These are phyloP conservation scores for Solanum sparsipilum DNA, from an alignment of 257 asterid genomes.

Conservation along the genomic window DNA sequence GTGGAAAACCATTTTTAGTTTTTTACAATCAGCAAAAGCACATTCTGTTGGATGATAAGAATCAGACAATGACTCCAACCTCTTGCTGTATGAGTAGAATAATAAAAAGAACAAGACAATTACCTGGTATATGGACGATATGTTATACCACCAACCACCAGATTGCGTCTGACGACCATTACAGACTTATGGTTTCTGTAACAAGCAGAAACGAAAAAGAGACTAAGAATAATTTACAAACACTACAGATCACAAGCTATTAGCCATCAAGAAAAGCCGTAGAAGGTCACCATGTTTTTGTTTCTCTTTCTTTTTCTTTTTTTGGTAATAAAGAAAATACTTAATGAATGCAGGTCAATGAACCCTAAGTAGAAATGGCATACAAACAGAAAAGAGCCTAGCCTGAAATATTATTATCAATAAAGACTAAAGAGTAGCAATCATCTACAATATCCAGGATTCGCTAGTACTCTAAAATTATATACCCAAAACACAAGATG, in stretches of 20 bases:
- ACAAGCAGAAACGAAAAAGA: slow-evolving; percentile 10
- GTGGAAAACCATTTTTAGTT: neutral
- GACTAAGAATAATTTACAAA: neutral
- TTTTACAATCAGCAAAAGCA: neutral
- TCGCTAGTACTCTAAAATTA: neutral
- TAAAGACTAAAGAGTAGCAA: neutral
- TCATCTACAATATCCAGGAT: neutral
- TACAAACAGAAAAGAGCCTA: neutral
- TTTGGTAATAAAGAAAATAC: neutral
- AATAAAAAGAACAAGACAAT: slow-evolving; percentile 2
- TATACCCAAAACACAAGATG: neutral
- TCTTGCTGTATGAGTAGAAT: neutral
- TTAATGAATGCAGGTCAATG: neutral
- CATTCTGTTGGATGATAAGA: neutral
- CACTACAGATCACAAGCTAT: neutral
- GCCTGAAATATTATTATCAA: neutral
- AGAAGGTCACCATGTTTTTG: neutral
- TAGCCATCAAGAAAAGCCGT: neutral
- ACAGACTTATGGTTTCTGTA: slow-evolving; percentile 93
- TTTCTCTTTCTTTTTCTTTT: neutral
- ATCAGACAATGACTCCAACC: neutral
- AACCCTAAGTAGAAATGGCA: neutral
- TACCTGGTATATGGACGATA: slow-evolving; percentile 90
- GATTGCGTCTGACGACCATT: slow-evolving; percentile 73
- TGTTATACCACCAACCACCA: slow-evolving; percentile 97